phyloP scores from a whole-genome alignment of 2,329 filamentous ascomycete genomes.

The Huntiella abstrusa region DNA sequence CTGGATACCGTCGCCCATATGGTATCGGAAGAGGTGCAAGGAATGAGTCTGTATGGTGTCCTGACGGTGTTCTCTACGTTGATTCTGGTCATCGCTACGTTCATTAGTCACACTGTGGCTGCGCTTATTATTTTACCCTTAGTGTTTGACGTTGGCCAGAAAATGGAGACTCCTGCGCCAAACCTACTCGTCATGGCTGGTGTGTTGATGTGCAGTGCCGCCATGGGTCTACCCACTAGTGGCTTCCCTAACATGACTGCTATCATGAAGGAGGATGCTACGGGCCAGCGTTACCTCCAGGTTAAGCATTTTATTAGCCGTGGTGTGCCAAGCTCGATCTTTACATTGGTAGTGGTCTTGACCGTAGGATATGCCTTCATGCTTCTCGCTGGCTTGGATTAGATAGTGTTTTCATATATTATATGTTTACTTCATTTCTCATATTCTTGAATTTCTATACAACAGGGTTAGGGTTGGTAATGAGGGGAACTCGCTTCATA shows the following conservation, averaged over 20 bases:
- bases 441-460: no score
- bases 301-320: slow-evolving; percentile 90
- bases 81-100: slow-evolving; percentile 85
- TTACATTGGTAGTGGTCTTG: slow-evolving; percentile 66
- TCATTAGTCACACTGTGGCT: slow-evolving; percentile 94
- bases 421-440: no score
- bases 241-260: slow-evolving; percentile 99
- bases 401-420: background rate
- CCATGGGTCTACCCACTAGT: slow-evolving; percentile 83
- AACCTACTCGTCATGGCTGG: slow-evolving; percentile 90
- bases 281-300: slow-evolving; percentile 74
- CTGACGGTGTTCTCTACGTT: slow-evolving; percentile 68
- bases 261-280: slow-evolving; percentile 97
- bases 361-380: slow-evolving; percentile 84
- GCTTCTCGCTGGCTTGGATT: slow-evolving; percentile 48
- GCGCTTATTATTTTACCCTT: slow-evolving; percentile 87
- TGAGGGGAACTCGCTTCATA: no score
- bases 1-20: slow-evolving; percentile 67
- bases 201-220: slow-evolving; percentile 92
- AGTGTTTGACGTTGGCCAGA: slow-evolving; percentile 65
- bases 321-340: slow-evolving; percentile 72
- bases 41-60: slow-evolving; percentile 68
- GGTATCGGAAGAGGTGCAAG: slow-evolving; percentile 57
- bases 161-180: slow-evolving; percentile 77
- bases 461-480: no score